Evolutionary conservation across 1,284 basidiomycete species (phyloP), one percentile per base, ranked within the genome.

Genomic region (Sanghuangporus sanghuang): DNA sequence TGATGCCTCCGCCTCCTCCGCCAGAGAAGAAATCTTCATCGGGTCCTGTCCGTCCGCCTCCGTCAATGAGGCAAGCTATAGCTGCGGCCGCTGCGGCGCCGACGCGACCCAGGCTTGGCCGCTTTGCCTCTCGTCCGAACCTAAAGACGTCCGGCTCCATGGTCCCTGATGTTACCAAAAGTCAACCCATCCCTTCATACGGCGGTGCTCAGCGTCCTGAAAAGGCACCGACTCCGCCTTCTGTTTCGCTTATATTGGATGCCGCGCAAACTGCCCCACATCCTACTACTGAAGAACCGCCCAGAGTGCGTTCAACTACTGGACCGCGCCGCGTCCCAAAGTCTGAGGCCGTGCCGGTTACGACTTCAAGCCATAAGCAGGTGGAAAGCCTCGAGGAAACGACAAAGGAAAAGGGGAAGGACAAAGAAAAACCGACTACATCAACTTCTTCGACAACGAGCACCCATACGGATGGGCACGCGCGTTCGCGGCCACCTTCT

Each of bases 31-130:
- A 38, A 38, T 54, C 59, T 18, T 61, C 59, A 5, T 50, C 63
- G 1, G 63, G 63, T 7, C 63, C 63, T 6, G 39, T 64, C 16
- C 63, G 63, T 2, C 63, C 63, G 16, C 63, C 63, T 35, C 63
- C 59, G 1, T 35, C 32, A 7, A 52, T 64, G 63, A 52, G 63
- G 8, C 63, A 64, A 12, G 46, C 59, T 9, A 27, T 64, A 32
- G 39, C 59, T n/a, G 54, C 63, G 0, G 54, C 55, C 5, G 27
- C 35, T 18, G 38, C 35, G 18, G 46, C 27, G 5, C 59, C 39
- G 18, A 44, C 40, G n/a, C 32, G 57, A 44, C 48, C 57, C 52
- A 36, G 44, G 53, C 49, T 40, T 27, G 63, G 18, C 23, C 44
- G 44, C 11, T n/a, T n/a, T n/a, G 44, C 44, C 16, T 52, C 44